A percentile compares a stretch with the other conserved stretches of the same genome.
Conservation (phyloP, 371 early-diverging fungal species). For the Capillidium rhysosporum region DNA sequence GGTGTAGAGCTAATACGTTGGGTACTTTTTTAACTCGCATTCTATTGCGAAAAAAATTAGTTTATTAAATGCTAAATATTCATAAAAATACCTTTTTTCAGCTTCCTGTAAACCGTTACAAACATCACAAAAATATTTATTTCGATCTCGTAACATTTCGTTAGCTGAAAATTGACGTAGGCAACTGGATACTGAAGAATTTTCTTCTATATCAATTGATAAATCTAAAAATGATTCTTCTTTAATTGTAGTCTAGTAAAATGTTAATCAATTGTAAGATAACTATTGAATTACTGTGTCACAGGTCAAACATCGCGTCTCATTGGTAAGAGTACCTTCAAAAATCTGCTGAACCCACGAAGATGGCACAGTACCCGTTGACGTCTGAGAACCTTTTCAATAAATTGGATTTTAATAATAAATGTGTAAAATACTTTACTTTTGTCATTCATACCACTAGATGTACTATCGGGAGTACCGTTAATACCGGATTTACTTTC, state of each 20-base stretch:
- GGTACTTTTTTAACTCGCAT: slow-evolving; percentile 90
- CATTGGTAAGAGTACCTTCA: slow-evolving; percentile 86
- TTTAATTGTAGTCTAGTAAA: slow-evolving; percentile 60
- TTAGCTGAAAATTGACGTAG: slow-evolving; percentile 82
- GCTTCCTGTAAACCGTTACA: slow-evolving; percentile 92
- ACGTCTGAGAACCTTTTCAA: slow-evolving; percentile 11
- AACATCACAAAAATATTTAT: slow-evolving; percentile 92
- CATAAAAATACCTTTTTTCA: slow-evolving; percentile 43
- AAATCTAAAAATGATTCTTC: slow-evolving; percentile 91
- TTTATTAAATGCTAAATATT: too few species aligned
- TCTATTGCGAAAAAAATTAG: slow-evolving; percentile 19
- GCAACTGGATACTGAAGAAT: slow-evolving; percentile 82
- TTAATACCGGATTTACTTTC: slow-evolving; percentile 8
- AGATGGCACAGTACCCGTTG: slow-evolving; percentile 8
- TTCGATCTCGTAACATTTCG: slow-evolving; percentile 80
- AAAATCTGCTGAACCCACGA: slow-evolving; percentile 95
- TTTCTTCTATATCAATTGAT: slow-evolving; percentile 86
- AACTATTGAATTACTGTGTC: slow-evolving; percentile 44
- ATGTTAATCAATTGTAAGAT: neutral
- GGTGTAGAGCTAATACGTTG: slow-evolving; percentile 81
- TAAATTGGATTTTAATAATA: slow-evolving; percentile 5
- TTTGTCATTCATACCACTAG: slow-evolving; percentile 1
- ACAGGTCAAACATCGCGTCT: slow-evolving; percentile 88
- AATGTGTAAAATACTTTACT: neutral
- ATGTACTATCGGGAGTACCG: slow-evolving; percentile 2